Base-by-base conservation (phyloP, 371 early-diverging fungal species). In the Coemansia sp. region DNA sequence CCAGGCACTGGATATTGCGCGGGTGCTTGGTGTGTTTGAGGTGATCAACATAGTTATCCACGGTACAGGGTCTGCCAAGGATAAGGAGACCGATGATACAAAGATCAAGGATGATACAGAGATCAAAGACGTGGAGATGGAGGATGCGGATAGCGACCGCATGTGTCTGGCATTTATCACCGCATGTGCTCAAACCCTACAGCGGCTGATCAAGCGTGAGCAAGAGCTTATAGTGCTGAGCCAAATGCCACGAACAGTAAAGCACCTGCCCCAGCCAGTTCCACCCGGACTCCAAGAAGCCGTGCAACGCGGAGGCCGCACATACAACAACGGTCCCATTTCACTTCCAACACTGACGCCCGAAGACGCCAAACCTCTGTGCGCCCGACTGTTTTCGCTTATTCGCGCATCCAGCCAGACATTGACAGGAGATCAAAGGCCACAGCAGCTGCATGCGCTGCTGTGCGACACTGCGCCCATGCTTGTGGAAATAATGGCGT, bases 231-330 rank as follows among this genome's bases (percentile, higher is more conserved):
- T 63, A 2, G 29, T 69, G 12, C 52, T 76, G 59, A 44, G 54
- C n/a, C 77, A 76, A 44, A 48, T 76, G 59, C 69, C 77, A 17
- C 65, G 58, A 60, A 44, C 56, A 2, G 73, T 76, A 12, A 71
- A 66, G 44, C 58, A 65, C 53, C 71, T 76, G 72, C 72, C 72
- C 11, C 77, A 76, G 66, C 77, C 77, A 3, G 63, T 76, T 8
- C 65, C 61, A 41, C 71, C 71, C 24, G 72, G 77, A 9, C 24
- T 76, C 17, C 77, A 56, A 12, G 77, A 76, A 29, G 65, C 61
- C 4, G 59, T 60, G 26, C 77, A 66, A 62, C 62, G 65, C 19
- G 66, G 73, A 4, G 77, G 44, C 3, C 72, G 77, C 2, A 26
- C 49, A 23, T 68, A 63, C 53, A 72, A 67, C 46, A 72, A 48